Base-by-base conservation (phyloP, 1,284 basidiomycete genomes). In the Ustanciosporium gigantosporum region DNA sequence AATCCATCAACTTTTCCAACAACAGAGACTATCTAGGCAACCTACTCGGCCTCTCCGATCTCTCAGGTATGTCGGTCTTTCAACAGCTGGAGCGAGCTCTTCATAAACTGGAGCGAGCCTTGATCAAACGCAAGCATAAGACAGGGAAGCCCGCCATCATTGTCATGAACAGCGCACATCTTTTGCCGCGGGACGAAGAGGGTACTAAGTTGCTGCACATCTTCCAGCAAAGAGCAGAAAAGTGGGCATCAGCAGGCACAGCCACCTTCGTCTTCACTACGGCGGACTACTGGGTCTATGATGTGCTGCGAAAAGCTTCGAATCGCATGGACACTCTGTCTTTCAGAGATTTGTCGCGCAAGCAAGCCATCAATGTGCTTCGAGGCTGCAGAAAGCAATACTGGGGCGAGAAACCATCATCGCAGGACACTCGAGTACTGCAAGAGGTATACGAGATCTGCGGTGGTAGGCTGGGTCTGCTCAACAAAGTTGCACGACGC, bases 261-360 rank as follows among this genome's bases (percentile, higher is more conserved):
- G 65, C 66, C 3, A 74, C 72, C 0, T 70, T 74, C 24, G 60
- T 74, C 16, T 62, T 74, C 31, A 67, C 68, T 3, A 50, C 65
- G 1, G 65, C 69, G 35, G 70, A 74, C 46, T 74, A 74, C 46
- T 62, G 59, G 56, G 59, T 73, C 15, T 74, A 65, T 42, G 70
- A 74, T 31, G 49, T 57, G 19, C 46, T 73, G 36, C 40, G 72
- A 5, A 70, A 68, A 45, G 62, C 66, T 8, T 66, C 66, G 9
- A 70, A 68, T 34, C 52, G 70, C 14, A 74, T 74, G 72, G 72
- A 74, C 55, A 70, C 70, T 17, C 46, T 74, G 4, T 70, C 72
- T 14, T 68, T 74, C 46, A 46, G 58, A 21, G 70, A 74, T 36
- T 59, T 74, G 8, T 45, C 60, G 15, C 47, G 70, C 0, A 42